Percentiles rank a stretch among this genome's conserved stretches.
These are phyloP conservation scores for Ampelomyces quisqualis DNA, from an alignment of 2,329 filamentous ascomycete species.

Conservation along the genomic window DNA sequence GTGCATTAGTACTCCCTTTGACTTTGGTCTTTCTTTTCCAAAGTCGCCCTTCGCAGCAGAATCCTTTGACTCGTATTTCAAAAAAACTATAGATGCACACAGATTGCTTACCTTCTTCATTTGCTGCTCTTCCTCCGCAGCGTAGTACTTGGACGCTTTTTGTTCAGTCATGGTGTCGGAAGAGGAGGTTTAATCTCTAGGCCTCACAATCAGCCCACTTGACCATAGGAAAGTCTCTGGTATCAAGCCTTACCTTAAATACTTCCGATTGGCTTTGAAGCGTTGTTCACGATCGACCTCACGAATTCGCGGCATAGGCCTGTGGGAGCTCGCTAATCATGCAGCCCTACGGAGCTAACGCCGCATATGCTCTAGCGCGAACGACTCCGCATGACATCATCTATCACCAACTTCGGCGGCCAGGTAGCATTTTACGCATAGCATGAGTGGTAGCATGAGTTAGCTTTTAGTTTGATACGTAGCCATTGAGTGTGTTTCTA, in stretches of 20 bases:
- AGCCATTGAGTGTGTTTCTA: too few relatives aligned
- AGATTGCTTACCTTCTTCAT: conserved; percentile 85
- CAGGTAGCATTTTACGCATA: too few relatives aligned
- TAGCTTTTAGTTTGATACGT: too few relatives aligned
- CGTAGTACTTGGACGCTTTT: conserved; percentile 98
- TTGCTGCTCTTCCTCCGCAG: conserved; percentile 84
- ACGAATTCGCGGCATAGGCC: conserved; percentile 19
- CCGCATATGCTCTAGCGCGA: too few relatives aligned
- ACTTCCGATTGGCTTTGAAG: conserved; percentile 5
- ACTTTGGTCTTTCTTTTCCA: not conserved
- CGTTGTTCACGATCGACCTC: conserved; percentile 23
- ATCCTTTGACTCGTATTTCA: not conserved
- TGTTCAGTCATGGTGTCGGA: conserved; percentile 46
- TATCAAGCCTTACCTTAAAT: not conserved
- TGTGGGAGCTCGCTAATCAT: conserved; percentile 28
- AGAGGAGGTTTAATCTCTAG: conserved; percentile 1
- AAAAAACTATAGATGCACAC: not conserved
- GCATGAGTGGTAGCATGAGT: too few relatives aligned
- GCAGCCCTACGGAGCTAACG: too few relatives aligned
- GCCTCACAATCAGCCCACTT: conserved; percentile 3
- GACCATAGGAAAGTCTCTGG: not conserved
- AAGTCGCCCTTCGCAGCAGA: not conserved
- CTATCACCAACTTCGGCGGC: too few relatives aligned
- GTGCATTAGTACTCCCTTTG: conserved; percentile 6
- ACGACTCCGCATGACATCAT: too few relatives aligned